These are phyloP conservation scores for Pichia ethanolica DNA, from an alignment of 805 yeast species.

Conservation along the genomic window DNA sequence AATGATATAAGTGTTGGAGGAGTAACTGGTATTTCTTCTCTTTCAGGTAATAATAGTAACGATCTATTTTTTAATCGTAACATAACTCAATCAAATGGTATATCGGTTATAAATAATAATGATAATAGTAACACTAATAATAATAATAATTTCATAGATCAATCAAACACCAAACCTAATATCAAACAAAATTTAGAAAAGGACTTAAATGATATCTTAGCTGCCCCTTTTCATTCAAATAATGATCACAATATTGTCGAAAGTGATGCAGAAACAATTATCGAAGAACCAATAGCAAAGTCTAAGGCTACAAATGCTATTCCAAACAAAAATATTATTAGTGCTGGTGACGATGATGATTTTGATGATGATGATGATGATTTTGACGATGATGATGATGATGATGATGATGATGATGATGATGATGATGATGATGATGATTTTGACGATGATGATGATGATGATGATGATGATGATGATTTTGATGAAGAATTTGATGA, in stretches of 20 bases:
- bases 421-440: slow-evolving; percentile 4
- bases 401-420: slow-evolving; percentile 10
- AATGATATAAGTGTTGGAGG: neutral
- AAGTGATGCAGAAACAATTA: slow-evolving; percentile 22
- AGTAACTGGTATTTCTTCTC: neutral
- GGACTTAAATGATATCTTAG: slow-evolving; percentile 2
- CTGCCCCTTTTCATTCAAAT: neutral
- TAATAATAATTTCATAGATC: neutral
- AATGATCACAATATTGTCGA: slow-evolving; percentile 3
- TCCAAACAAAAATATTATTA: neutral
- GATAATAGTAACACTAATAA: neutral
- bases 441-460: slow-evolving; percentile 3
- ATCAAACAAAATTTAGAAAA: neutral
- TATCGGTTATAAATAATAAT: neutral
- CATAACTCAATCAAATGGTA: neutral
- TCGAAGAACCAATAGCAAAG: neutral
- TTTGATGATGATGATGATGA: slow-evolving; percentile 19
- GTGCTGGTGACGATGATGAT: slow-evolving; percentile 4
- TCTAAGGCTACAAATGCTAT: too few species aligned
- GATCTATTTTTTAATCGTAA: slow-evolving; percentile 7
- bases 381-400: slow-evolving; percentile 11
- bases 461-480: slow-evolving; percentile 4
- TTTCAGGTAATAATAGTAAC: slow-evolving; percentile 1
- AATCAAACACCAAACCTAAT: neutral
- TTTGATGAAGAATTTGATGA: slow-evolving; percentile 16